Base-by-base conservation (phyloP, 2,329 filamentous ascomycete species). In the Raffaelea deltoideospora region DNA sequence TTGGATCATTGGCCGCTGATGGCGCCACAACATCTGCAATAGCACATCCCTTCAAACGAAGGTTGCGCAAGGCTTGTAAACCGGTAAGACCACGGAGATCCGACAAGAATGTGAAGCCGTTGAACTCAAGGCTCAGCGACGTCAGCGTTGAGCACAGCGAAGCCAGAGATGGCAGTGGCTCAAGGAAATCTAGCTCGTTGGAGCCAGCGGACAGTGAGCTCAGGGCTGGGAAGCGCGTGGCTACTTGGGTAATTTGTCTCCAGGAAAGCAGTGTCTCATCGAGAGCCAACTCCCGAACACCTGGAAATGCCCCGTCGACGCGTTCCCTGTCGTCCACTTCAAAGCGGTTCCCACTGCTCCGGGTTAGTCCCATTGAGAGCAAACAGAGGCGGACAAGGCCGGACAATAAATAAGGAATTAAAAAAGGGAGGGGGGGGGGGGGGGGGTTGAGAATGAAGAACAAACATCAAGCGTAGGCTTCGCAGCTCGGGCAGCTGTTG, bases 311-410 rank as follows among this genome's bases (percentile, higher is more conserved):
- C 11, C 56, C 45, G 2, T 48, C 47, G 11, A 58, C 58, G 14
- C 56, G 45, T 2, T 50, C 47, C 7, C 5, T 13, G n/a, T 55
- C 50, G 3, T 48, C 40, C 5, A 58, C 46, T 17, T 60, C 57
- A 41, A 85, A 74, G 2, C 84, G 78, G 50, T 90, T 92, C 14
- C 82, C 81, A 56, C 82, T 88, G 41, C n/a, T n/a, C n/a, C 10
- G 15, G 29, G 38, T 38, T 31, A 35, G 32, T 9, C n/a, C n/a
- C n/a, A n/a, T n/a, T n/a, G n/a, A n/a, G 18, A 22, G 14, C 21
- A 31, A 28, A 28, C 5, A 38, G 7, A 21, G 29, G 20, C 9
- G 17, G 22, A 26, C 22, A 23, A 17, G 30, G 13, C 11, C 14
- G 21, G 18, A 40, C 13, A 18, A 34, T 3, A 34, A 23, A 19